Conservation (phyloP, 306 rosid genomes). For the Malus sieversii region DNA sequence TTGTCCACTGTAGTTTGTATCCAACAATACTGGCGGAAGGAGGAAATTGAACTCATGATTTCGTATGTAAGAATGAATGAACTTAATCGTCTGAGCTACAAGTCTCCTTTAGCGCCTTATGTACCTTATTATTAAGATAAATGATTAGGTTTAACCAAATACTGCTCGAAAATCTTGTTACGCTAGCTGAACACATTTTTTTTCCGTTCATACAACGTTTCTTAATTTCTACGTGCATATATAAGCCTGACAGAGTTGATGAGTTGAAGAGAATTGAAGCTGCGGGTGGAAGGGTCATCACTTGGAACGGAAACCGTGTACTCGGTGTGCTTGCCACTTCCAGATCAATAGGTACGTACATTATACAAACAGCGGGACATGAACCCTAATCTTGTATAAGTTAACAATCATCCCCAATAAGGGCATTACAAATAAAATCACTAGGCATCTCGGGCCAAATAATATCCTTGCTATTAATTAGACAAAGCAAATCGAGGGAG, state of each 20-base stretch:
- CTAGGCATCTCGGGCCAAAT: too few relatives aligned
- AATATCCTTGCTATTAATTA: not conserved
- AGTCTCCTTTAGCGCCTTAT: not conserved
- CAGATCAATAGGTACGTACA: constrained; percentile 65
- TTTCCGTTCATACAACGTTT: not conserved
- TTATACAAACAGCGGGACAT: not conserved
- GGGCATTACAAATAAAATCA: not conserved
- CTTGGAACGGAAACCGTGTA: constrained; percentile 89
- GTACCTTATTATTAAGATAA: not conserved
- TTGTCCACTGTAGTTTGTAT: not conserved
- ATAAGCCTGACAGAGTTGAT: constrained; percentile 71
- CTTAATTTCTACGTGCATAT: not conserved
- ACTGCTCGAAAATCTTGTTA: not conserved
- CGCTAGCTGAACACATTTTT: not conserved
- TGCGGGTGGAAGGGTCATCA: constrained; percentile 82
- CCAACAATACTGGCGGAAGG: not conserved
- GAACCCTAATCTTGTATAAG: not conserved
- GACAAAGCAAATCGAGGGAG: not conserved
- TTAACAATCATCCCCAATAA: too few relatives aligned
- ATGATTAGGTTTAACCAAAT: not conserved
- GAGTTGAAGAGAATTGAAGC: constrained; percentile 90
- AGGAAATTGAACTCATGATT: not conserved
- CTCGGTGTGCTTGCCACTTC: constrained; percentile 93
- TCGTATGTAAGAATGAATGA: too few relatives aligned
- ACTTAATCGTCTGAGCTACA: not conserved